Conservation (phyloP, 2,329 filamentous ascomycete genomes). For the Chaetomiaceae sp. region DNA sequence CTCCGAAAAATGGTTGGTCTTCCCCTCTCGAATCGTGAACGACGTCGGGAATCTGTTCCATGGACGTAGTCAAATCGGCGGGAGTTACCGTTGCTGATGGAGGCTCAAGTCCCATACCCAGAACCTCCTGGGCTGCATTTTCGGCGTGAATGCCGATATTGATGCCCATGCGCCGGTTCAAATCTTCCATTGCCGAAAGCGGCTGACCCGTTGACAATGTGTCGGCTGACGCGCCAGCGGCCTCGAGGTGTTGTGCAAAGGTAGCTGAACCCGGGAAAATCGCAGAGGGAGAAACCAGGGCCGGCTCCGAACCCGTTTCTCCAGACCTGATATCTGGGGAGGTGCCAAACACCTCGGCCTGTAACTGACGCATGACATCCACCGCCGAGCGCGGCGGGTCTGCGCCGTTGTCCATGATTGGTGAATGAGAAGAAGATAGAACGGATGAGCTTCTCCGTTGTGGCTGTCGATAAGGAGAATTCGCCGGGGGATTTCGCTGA, state of each 20-base stretch:
- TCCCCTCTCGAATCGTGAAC: slow-evolving; percentile 2
- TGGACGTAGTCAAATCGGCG: slow-evolving; percentile 18
- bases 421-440: background rate
- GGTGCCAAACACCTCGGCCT: slow-evolving; percentile 6
- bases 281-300: slow-evolving; percentile 11
- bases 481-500: background rate
- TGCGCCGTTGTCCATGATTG: slow-evolving; percentile 4
- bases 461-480: background rate
- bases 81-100: slow-evolving; percentile 20
- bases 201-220: background rate
- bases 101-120: slow-evolving; percentile 11
- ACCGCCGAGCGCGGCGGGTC: slow-evolving; percentile 13
- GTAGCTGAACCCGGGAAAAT: slow-evolving; percentile 6
- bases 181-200: background rate
- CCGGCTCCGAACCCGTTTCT: background rate
- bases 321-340: background rate
- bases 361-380: slow-evolving; percentile 12
- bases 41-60: slow-evolving; percentile 1
- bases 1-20: slow-evolving; percentile 6
- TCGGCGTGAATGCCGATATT: background rate
- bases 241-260: slow-evolving; percentile 1
- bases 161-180: slow-evolving; percentile 4
- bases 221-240: background rate
- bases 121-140: background rate
- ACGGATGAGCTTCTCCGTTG: background rate